A percentile compares a stretch with the other conserved stretches of the same genome.
Evolutionary conservation across 139 green algal species (phyloP).

Genomic region (Medakamo hakoo): DNA sequence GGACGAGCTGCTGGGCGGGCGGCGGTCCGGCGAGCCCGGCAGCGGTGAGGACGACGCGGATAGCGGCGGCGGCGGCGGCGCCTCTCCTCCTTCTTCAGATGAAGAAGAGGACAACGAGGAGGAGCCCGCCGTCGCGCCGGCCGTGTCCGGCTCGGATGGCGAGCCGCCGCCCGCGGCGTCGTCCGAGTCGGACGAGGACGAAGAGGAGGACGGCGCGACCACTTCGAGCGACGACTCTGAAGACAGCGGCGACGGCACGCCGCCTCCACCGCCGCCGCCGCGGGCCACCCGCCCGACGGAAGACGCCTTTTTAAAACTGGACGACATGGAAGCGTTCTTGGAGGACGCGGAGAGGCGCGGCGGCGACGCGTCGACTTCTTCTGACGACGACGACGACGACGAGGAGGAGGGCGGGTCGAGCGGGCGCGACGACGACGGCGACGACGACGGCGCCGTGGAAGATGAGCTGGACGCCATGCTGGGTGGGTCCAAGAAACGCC

Average conservation of each 20-base stretch:
- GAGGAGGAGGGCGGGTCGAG: not conserved
- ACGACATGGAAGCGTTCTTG: slow-evolving; percentile 66
- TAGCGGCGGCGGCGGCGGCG: too few species aligned
- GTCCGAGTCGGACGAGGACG: not conserved
- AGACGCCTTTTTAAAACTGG: slow-evolving; percentile 53
- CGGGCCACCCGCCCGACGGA: slow-evolving; percentile 8
- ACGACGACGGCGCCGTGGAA: slow-evolving; percentile 10
- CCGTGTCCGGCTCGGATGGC: not conserved
- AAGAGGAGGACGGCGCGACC: not conserved
- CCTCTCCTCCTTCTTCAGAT: too few species aligned
- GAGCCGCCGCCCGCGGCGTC: not conserved
- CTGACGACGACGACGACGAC: slow-evolving; percentile 6
- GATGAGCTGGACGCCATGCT: slow-evolving; percentile 24
- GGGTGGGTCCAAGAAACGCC: not conserved
- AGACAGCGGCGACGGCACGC: not conserved
- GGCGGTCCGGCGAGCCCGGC: not conserved
- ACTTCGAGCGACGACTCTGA: not conserved
- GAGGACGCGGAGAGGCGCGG: slow-evolving; percentile 49
- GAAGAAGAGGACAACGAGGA: too few species aligned
- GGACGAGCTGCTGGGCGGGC: slow-evolving; percentile 1
- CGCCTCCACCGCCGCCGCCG: too few species aligned
- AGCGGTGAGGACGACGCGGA: slow-evolving; percentile 2
- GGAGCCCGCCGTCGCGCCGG: too few species aligned
- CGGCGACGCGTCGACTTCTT: slow-evolving; percentile 1
- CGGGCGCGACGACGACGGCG: slow-evolving; percentile 7